Evolutionary conservation across 2,329 filamentous ascomycete genomes (phyloP), one percentile per base, ranked within the genome.

Genomic region (Periconia sp.): DNA sequence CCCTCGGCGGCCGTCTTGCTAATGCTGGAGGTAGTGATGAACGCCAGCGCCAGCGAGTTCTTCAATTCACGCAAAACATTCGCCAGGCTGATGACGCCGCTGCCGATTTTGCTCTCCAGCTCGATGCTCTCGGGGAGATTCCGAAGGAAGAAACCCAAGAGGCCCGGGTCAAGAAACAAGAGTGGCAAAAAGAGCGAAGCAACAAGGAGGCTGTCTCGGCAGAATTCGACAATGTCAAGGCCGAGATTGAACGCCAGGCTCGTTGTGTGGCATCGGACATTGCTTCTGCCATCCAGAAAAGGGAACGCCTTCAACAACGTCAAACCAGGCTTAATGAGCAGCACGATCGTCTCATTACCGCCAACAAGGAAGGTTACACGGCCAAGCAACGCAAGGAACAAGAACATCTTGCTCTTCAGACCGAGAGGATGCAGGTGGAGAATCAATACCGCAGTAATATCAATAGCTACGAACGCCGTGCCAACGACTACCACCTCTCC

Each of bases 41-140:
- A 61, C 86, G 88, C 63, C 80, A 86, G 57, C 80, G 83, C 54
- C 86, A 89, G 63, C 88, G 89, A 66, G 82, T 88, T 32, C 80
- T 85, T 49, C 88, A 92, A 67, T 85, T 89, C 63, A 84, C 81
- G 43, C 87, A 87, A 42, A 86, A 88, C 65, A 86, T 87, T 69
- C 83, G 83, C 43, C 87, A 85, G 65, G 83, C 82, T 4, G 82
- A 86, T 54, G 82, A 85, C 56, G 84, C 85, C 22, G 77, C 79
- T 21, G 70, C 73, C 30, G 73, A 77, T 33, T 72, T 88, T 17
- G 74, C 78, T 43, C 62, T 70, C 8, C 78, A 89, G 46, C 79
- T 88, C n/a, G 84, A 83, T 57, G 78, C 80, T 19, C 75, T 87
- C 36, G 84, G 85, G 45, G 77, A 76, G 12, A 76, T 87, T 35